Base-by-base conservation (phyloP, 2,329 filamentous ascomycete species). In the Aspergillus melleus region DNA sequence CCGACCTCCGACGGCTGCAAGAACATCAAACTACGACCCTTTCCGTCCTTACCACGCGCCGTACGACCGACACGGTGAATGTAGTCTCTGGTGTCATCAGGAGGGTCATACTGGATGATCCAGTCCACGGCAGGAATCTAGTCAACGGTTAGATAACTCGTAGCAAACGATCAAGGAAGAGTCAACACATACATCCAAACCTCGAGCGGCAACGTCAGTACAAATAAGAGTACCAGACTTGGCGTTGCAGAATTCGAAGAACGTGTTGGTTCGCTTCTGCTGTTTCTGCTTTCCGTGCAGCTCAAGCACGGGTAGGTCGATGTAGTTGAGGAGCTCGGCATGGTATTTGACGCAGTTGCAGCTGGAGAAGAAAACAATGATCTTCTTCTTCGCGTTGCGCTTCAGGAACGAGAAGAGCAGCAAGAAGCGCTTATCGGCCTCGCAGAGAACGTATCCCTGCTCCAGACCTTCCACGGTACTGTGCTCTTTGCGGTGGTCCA, bases 251-350 rank as follows among this genome's bases (percentile, higher is more conserved):
- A 99, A 99, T 75, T 98, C 94, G 76, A 98, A 99, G 76, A 99
- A 99, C 0, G 92, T 96, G 74, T 96, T 96, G 24, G 95, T 99
- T n/a, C 95, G 90, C 77, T 96, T 96, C 78, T 97, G 92, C 78
- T 99, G 95, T 79, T 99, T 99, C 79, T 96, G 92, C 80, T 99
- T 97, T 67, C 92, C 95, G 76, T 96, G 91, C 8, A 96, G 83
- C 68, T 91, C 90, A 49, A 96, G 84, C 2, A 96, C 91, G 5
- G 90, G 92, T 46, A 97, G 84, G 76, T 98, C 95, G 70, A 98
- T 97, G 80, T 96, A 98, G 81, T 98, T 98, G 67, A 99, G 87
- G 29, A 99, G 86, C 76, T 98, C 93, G 26, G 91, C 88, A 78
- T 96, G 92, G 79, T 98, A 99, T 76, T 96, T 96, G 70, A 98